Percentiles rank a stretch among this genome's conserved stretches.
Evolutionary conservation across 169 alveolate genomes (phyloP).

Genomic region (Neospora caninum): DNA sequence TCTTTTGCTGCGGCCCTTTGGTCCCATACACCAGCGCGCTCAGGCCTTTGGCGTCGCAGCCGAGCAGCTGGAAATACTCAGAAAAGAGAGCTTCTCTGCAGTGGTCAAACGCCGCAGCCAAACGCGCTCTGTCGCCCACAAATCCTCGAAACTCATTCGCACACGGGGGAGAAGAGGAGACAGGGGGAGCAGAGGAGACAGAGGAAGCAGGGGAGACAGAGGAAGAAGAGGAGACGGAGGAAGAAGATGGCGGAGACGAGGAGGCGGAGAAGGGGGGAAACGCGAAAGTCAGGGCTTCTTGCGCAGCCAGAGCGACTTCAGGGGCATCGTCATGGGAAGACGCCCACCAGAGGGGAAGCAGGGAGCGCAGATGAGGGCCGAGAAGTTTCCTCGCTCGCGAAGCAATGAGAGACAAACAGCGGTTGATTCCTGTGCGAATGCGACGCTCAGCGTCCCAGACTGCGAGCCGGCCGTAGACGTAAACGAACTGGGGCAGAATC

Average conservation of each 20-base stretch:
- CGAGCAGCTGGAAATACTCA: not conserved
- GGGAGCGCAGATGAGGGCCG: not conserved
- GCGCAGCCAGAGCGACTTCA: not conserved
- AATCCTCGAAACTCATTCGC: not conserved
- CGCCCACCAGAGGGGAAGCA: slow-evolving; percentile 3
- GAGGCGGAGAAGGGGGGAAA: slow-evolving; percentile 1
- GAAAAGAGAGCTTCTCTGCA: not conserved
- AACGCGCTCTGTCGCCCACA: not conserved
- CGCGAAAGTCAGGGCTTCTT: not conserved
- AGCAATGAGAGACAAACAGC: not conserved
- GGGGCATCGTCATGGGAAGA: slow-evolving; percentile 16
- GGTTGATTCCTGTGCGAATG: not conserved
- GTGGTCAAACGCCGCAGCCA: slow-evolving; percentile 24
- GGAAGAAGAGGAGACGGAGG: not conserved
- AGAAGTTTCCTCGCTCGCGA: slow-evolving; percentile 15
- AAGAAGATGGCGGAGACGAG: not conserved
- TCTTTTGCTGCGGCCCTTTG: not conserved
- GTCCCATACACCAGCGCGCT: not conserved
- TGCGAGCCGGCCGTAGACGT: slow-evolving; percentile 36
- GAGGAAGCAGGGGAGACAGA: not conserved
- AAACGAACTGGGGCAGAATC: slow-evolving; percentile 50
- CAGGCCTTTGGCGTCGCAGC: not conserved
- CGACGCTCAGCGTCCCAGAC: slow-evolving; percentile 37
- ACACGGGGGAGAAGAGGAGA: not conserved
- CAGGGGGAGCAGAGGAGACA: not conserved